These are phyloP conservation scores for Populus simonii DNA, from an alignment of 345 rosid genomes.

Conservation along the genomic window DNA sequence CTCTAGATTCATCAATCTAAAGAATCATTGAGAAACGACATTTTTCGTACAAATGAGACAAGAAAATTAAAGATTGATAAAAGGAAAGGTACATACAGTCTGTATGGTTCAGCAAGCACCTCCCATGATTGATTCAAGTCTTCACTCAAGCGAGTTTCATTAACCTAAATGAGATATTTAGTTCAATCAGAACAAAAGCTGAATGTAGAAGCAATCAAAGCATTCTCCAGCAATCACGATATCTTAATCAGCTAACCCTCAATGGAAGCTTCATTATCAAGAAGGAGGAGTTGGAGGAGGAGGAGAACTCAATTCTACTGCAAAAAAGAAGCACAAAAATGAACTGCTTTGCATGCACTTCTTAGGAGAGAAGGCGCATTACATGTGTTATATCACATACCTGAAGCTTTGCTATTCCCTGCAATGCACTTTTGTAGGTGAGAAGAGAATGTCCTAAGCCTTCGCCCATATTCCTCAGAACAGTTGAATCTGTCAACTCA, in stretches of 20 bases:
- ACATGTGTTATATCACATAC: slow-evolving; percentile 32
- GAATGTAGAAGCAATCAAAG: slow-evolving; percentile 1
- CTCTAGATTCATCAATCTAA: background rate
- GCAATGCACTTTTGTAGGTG: slow-evolving; percentile 83
- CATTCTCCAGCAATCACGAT: background rate
- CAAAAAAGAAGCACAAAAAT: slow-evolving; percentile 5
- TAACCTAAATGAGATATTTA: slow-evolving; percentile 48
- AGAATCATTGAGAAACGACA: background rate
- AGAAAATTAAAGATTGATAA: background rate
- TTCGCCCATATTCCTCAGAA: slow-evolving; percentile 87
- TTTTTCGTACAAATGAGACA: background rate
- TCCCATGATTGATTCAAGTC: slow-evolving; percentile 89
- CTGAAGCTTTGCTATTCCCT: slow-evolving; percentile 89
- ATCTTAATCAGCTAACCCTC: background rate
- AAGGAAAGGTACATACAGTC: slow-evolving; percentile 50
- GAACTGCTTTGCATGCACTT: background rate
- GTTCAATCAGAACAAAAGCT: background rate
- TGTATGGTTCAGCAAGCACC: slow-evolving; percentile 97
- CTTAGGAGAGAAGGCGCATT: background rate
- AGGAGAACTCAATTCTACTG: background rate
- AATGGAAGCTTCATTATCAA: background rate
- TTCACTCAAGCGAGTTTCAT: slow-evolving; percentile 64
- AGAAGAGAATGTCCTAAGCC: slow-evolving; percentile 95
- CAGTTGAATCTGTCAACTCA: slow-evolving; percentile 94
- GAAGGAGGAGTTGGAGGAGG: too few species aligned